These are phyloP conservation scores for Pelargonium cotyledonis DNA, from an alignment of 441 rosid genomes.

Conservation along the genomic window DNA sequence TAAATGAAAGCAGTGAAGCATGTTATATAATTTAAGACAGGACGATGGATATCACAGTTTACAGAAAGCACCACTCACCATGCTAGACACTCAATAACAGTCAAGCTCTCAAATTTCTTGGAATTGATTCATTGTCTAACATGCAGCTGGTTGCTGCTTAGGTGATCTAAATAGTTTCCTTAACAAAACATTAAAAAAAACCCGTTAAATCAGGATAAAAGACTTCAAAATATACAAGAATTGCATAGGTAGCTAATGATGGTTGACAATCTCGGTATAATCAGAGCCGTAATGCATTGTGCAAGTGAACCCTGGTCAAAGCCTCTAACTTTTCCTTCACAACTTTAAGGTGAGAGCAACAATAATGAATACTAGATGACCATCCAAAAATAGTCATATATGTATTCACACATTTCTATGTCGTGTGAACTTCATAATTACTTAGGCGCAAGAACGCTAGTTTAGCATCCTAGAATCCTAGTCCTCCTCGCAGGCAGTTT, in stretches of 20 bases:
- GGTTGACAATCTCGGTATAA: not conserved
- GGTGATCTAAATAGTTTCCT: not conserved
- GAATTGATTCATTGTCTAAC: not conserved
- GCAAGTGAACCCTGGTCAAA: not conserved
- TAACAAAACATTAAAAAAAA: not conserved
- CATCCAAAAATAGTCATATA: too few species aligned
- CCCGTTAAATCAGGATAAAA: too few species aligned
- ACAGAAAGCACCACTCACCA: not conserved
- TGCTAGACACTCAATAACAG: not conserved
- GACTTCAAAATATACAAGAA: too few species aligned
- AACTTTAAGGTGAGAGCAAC: not conserved
- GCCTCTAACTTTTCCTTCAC: not conserved
- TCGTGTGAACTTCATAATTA: not conserved
- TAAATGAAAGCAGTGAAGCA: not conserved
- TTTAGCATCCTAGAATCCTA: not conserved
- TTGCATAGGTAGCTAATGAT: not conserved
- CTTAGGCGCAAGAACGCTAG: too few species aligned
- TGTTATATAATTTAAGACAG: not conserved
- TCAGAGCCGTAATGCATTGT: not conserved
- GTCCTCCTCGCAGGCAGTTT: not conserved
- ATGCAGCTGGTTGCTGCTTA: not conserved
- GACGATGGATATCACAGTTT: not conserved
- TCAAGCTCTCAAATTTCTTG: not conserved
- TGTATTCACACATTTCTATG: not conserved
- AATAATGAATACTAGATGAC: not conserved